Evolutionary conservation across 1,284 basidiomycete species (phyloP).

Genomic region (Testicularia cyperi): DNA sequence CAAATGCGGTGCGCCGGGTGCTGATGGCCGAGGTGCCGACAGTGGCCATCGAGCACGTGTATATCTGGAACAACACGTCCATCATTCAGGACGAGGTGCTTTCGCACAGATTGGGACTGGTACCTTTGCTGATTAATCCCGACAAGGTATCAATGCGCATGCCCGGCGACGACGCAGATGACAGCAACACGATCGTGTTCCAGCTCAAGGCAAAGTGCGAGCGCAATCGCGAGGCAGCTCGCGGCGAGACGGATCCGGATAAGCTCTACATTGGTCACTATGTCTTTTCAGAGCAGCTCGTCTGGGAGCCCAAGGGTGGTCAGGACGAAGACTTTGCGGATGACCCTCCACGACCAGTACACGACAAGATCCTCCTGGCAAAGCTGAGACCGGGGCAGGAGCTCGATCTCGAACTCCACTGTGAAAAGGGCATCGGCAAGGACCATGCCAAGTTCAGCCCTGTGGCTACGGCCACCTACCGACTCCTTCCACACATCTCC

Average conservation of each 20-base stretch:
- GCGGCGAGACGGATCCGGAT: slow-evolving; percentile 63
- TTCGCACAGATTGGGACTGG: slow-evolving; percentile 82
- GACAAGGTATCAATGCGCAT: slow-evolving; percentile 63
- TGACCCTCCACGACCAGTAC: slow-evolving; percentile 71
- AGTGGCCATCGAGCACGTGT: slow-evolving; percentile 88
- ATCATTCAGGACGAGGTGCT: slow-evolving; percentile 94
- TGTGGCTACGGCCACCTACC: slow-evolving; percentile 78
- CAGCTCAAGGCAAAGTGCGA: slow-evolving; percentile 74
- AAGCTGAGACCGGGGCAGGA: slow-evolving; percentile 88
- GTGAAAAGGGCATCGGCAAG: slow-evolving; percentile 89
- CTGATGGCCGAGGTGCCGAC: slow-evolving; percentile 85
- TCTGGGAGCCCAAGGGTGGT: slow-evolving; percentile 83
- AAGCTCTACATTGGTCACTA: slow-evolving; percentile 44
- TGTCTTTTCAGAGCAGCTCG: slow-evolving; percentile 76
- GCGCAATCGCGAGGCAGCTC: slow-evolving; percentile 65
- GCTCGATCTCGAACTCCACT: slow-evolving; percentile 84
- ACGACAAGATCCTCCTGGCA: slow-evolving; percentile 84
- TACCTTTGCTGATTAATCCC: slow-evolving; percentile 87
- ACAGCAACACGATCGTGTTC: slow-evolving; percentile 91
- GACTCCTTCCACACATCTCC: slow-evolving; percentile 82
- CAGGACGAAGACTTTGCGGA: slow-evolving; percentile 66
- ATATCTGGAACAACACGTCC: slow-evolving; percentile 92
- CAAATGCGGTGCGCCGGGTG: slow-evolving; percentile 88
- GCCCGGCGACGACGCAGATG: slow-evolving; percentile 67
- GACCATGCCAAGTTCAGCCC: slow-evolving; percentile 97